Percentiles rank a stretch among this genome's conserved stretches.
These are phyloP conservation scores for Amauroascus verrucosus DNA, from an alignment of 2,329 filamentous ascomycete genomes.

Conservation along the genomic window DNA sequence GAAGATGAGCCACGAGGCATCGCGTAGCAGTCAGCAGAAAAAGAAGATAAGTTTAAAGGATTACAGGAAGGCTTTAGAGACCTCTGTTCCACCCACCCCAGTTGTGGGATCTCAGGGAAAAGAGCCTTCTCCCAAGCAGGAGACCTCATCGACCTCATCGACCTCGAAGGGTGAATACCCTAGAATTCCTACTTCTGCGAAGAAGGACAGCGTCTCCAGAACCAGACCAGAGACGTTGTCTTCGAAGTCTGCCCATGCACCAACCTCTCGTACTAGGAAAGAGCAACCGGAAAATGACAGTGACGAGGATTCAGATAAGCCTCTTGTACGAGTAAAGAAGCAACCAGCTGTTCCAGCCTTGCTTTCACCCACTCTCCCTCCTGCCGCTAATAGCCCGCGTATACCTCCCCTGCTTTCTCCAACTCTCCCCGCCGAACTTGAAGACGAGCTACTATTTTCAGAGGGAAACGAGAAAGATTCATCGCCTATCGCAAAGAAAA, in stretches of 20 bases:
- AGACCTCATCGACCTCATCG: background rate
- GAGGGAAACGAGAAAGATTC: slow-evolving; percentile 21
- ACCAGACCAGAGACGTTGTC: background rate
- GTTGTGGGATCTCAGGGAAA: background rate
- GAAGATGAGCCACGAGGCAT: slow-evolving; percentile 32
- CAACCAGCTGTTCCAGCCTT: slow-evolving; percentile 28
- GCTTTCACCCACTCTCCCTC: slow-evolving; percentile 36
- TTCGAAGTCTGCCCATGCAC: slow-evolving; percentile 17
- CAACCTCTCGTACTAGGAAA: slow-evolving; percentile 30
- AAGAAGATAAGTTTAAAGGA: slow-evolving; percentile 54
- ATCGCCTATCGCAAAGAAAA: background rate
- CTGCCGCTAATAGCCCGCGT: slow-evolving; percentile 25
- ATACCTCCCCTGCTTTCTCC: slow-evolving; percentile 49
- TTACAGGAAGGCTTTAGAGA: slow-evolving; percentile 46
- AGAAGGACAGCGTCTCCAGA: background rate
- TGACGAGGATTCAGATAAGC: slow-evolving; percentile 22
- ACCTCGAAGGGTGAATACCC: background rate
- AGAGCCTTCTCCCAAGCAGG: background rate
- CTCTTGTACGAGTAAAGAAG: slow-evolving; percentile 20
- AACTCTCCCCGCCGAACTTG: slow-evolving; percentile 46
- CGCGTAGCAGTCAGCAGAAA: slow-evolving; percentile 34
- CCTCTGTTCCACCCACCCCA: slow-evolving; percentile 21
- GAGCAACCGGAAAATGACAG: slow-evolving; percentile 11
- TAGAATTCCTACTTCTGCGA: background rate
- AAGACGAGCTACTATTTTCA: slow-evolving; percentile 40